Evolutionary conservation across 352 stramenopile species (phyloP).

Genomic region (Saprolegnia parasitica): DNA sequence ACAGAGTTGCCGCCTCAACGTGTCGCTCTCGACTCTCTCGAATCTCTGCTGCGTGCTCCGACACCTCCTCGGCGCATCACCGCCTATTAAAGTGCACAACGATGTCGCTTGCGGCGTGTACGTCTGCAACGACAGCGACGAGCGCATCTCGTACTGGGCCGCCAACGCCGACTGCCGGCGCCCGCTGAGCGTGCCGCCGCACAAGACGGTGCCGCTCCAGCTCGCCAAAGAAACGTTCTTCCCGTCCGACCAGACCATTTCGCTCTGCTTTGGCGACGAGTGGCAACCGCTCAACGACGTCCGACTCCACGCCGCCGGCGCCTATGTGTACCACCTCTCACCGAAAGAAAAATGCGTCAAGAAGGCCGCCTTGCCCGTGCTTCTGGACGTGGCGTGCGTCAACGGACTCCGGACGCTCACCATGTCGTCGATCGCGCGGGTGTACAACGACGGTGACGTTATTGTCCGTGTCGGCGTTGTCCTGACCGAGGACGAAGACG

Average conservation of each 20-base stretch:
- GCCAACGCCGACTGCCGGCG: slow-evolving; percentile 32
- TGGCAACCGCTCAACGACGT: slow-evolving; percentile 77
- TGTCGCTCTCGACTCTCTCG: slow-evolving; percentile 39
- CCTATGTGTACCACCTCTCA: slow-evolving; percentile 70
- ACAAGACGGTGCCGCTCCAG: slow-evolving; percentile 61
- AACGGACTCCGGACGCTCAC: slow-evolving; percentile 71
- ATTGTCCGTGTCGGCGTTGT: slow-evolving; percentile 56
- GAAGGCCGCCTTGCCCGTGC: slow-evolving; percentile 45
- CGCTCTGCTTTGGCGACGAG: slow-evolving; percentile 62
- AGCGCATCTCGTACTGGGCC: slow-evolving; percentile 59
- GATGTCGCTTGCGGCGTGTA: slow-evolving; percentile 79
- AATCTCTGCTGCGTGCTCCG: slow-evolving; percentile 35
- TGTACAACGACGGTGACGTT: slow-evolving; percentile 72
- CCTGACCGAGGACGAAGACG: neutral
- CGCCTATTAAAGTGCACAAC: slow-evolving; percentile 42
- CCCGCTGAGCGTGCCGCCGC: slow-evolving; percentile 37
- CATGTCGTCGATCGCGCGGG: slow-evolving; percentile 65
- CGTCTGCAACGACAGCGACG: slow-evolving; percentile 63
- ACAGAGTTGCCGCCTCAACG: slow-evolving; percentile 44
- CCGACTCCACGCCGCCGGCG: slow-evolving; percentile 65
- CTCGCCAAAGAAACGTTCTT: slow-evolving; percentile 65
- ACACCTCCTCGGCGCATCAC: slow-evolving; percentile 54
- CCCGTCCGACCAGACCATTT: slow-evolving; percentile 64
- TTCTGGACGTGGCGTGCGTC: slow-evolving; percentile 70
- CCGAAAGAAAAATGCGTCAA: slow-evolving; percentile 29